Evolutionary conservation across 164 flowering plant genomes (phyloP).

Genomic region (Cinnamomum chago): DNA sequence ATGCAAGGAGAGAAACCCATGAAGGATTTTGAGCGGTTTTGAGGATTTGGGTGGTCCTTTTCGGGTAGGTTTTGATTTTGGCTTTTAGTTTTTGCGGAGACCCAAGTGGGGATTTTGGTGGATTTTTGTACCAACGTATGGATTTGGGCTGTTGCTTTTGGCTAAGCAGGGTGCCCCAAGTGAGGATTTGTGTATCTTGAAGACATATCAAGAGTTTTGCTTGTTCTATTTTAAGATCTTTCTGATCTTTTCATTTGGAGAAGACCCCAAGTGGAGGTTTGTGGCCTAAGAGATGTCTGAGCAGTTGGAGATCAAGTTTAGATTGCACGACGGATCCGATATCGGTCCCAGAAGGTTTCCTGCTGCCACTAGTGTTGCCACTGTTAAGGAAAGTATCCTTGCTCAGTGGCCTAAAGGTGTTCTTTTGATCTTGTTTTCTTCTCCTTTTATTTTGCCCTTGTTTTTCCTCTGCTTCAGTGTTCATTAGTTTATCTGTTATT

Average conservation of each 20-base stretch:
- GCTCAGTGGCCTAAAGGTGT: conserved; percentile 93
- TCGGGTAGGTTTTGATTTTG: not conserved
- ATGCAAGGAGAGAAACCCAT: conserved; percentile 5
- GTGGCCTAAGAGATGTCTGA: conserved; percentile 51
- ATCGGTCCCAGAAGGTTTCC: conserved; percentile 76
- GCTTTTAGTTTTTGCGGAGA: not conserved
- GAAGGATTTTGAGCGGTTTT: conserved; percentile 7
- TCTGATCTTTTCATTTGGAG: not conserved
- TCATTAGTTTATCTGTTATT: no score
- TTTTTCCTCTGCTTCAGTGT: no score
- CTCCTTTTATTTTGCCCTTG: not conserved
- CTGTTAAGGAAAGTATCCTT: conserved; percentile 71
- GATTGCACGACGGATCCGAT: conserved; percentile 77
- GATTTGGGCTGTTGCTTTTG: not conserved
- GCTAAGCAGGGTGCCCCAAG: not conserved
- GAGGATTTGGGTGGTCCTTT: conserved; percentile 3
- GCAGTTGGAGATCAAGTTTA: conserved; percentile 75
- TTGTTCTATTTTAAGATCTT: not conserved
- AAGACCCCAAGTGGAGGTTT: conserved; percentile 11
- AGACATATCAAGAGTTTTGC: not conserved
- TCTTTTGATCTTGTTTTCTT: conserved; percentile 1
- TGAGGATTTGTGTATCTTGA: not conserved
- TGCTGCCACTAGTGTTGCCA: conserved; percentile 63
- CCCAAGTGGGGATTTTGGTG: not conserved
- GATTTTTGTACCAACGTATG: not conserved